Evolutionary conservation across 352 stramenopile species (phyloP).

Genomic region (Pythium biforme): DNA sequence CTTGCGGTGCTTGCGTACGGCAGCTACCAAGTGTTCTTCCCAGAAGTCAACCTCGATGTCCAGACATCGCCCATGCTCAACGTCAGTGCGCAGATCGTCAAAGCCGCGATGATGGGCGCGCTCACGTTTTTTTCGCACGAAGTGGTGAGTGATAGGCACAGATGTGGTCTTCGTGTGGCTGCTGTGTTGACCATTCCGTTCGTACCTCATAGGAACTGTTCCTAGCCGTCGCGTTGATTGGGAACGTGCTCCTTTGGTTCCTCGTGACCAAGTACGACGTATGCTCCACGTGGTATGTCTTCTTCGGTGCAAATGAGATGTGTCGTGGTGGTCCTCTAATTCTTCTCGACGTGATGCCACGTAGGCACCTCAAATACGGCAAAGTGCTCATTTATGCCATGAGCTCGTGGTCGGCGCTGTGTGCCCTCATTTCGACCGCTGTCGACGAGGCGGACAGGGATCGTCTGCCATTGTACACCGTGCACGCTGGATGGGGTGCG

Average conservation of each 20-base stretch:
- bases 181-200: too few relatives aligned
- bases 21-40: slow-evolving; percentile 43
- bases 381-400: slow-evolving; percentile 42
- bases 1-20: slow-evolving; percentile 36
- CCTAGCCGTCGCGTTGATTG: slow-evolving; percentile 27
- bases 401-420: slow-evolving; percentile 37
- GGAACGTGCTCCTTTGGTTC: slow-evolving; percentile 35
- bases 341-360: not conserved
- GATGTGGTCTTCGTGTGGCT: too few relatives aligned
- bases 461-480: slow-evolving; percentile 27
- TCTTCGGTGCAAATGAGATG: too few relatives aligned
- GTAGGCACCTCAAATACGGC: slow-evolving; percentile 38
- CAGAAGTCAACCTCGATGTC: slow-evolving; percentile 40
- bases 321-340: too few relatives aligned
- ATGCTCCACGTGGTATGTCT: slow-evolving; percentile 38
- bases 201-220: slow-evolving; percentile 24
- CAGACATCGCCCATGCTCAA: slow-evolving; percentile 38
- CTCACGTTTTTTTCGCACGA: slow-evolving; percentile 38
- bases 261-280: slow-evolving; percentile 29
- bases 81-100: slow-evolving; percentile 38
- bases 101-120: slow-evolving; percentile 35
- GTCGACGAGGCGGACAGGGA: slow-evolving; percentile 15
- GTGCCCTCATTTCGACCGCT: slow-evolving; percentile 33
- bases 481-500: slow-evolving; percentile 23
- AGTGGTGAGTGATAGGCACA: slow-evolving; percentile 25